Evolutionary conservation across 306 rosid genomes (phyloP).

Genomic region (Morella rubra): DNA sequence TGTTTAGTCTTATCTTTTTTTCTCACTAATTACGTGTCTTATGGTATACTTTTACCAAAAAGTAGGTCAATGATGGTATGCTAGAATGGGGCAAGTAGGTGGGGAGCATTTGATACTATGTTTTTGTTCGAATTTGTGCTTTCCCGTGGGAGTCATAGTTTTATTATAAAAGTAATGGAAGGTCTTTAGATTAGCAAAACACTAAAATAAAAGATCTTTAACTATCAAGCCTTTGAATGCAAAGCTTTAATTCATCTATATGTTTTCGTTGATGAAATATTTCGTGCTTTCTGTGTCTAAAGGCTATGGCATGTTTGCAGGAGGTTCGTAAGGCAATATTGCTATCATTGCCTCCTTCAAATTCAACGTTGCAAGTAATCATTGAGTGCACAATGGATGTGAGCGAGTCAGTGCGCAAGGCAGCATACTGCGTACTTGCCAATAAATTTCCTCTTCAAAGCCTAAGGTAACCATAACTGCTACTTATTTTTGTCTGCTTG

Average conservation of each 20-base stretch:
- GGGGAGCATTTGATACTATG: neutral
- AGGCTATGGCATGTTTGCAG: conserved; percentile 42
- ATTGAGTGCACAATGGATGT: conserved; percentile 86
- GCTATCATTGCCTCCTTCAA: conserved; percentile 87
- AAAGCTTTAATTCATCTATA: too few species aligned
- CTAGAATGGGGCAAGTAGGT: neutral
- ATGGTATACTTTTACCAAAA: neutral
- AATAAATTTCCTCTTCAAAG: conserved; percentile 96
- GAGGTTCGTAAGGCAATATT: conserved; percentile 87
- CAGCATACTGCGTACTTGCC: conserved; percentile 83
- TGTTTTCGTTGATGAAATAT: neutral
- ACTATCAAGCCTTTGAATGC: neutral
- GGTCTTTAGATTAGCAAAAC: neutral
- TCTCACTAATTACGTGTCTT: neutral
- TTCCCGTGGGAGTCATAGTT: neutral
- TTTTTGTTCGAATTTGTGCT: neutral
- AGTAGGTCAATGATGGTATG: neutral
- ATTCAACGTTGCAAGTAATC: conserved; percentile 72
- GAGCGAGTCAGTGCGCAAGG: conserved; percentile 85
- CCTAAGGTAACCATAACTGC: conserved; percentile 56
- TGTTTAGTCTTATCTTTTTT: neutral
- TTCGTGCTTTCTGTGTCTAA: neutral
- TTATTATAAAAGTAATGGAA: neutral
- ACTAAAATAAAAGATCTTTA: too few species aligned
- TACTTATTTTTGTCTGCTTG: neutral